phyloP scores from a whole-genome alignment of 2,329 filamentous ascomycete species.

The Diaporthe citri region DNA sequence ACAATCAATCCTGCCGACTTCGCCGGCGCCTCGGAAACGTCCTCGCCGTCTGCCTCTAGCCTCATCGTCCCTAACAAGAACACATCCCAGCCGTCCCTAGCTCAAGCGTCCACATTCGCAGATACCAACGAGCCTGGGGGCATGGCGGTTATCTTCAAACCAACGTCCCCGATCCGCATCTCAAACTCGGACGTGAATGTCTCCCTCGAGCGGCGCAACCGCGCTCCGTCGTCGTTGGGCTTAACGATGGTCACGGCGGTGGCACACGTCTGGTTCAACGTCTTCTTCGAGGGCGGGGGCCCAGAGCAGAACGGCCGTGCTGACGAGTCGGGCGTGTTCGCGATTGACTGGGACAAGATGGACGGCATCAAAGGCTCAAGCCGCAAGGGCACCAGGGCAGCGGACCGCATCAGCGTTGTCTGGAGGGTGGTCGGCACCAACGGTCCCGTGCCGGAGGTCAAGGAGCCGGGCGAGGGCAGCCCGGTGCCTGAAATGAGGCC shows the following conservation, averaged over 20 bases:
- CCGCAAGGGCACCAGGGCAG: conserved; percentile 83
- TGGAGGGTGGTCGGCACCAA: conserved; percentile 71
- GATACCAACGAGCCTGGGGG: conserved; percentile 68
- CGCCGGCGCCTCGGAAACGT: conserved; percentile 23
- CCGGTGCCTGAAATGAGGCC: conserved; percentile 77
- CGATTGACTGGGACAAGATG: conserved; percentile 75
- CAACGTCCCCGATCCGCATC: conserved; percentile 75
- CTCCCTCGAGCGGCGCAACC: conserved; percentile 87
- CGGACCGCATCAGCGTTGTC: conserved; percentile 86
- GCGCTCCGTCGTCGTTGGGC: conserved; percentile 80
- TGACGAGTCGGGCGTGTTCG: conserved; percentile 74
- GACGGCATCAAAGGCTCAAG: conserved; percentile 94
- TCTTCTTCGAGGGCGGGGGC: conserved; percentile 88
- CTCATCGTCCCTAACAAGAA: conserved; percentile 34
- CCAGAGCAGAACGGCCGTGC: conserved; percentile 76
- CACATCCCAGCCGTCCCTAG: conserved; percentile 33
- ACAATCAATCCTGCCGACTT: conserved; percentile 46
- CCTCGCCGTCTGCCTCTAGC: conserved; percentile 36
- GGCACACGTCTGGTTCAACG: conserved; percentile 97
- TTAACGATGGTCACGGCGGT: conserved; percentile 93
- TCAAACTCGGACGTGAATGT: conserved; percentile 91
- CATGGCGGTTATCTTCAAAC: conserved; percentile 83
- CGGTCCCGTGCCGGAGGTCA: conserved; percentile 58
- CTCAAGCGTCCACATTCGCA: conserved; percentile 41
- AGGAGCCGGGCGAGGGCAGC: conserved; percentile 75